Evolutionary conservation across 306 rosid species (phyloP).

Genomic region (Adenanthera pavonina): DNA sequence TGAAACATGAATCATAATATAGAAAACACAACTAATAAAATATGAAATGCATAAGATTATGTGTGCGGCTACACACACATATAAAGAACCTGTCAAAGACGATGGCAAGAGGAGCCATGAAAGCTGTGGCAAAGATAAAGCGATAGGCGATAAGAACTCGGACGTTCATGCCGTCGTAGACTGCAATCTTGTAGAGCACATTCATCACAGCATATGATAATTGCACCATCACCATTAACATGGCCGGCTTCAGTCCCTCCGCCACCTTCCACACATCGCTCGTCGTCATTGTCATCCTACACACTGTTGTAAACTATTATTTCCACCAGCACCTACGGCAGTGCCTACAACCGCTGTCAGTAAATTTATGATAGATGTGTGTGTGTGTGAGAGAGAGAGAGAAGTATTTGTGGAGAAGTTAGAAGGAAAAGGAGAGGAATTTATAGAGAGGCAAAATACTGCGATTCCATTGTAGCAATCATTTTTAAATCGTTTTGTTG

Average conservation of each 20-base stretch:
- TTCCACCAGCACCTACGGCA: too few species aligned
- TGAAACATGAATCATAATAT: too few species aligned
- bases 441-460: not conserved
- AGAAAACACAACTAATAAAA: too few species aligned
- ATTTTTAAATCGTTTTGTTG: too few species aligned
- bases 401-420: not conserved
- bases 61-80: too few species aligned
- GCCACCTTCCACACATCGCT: constrained; percentile 3
- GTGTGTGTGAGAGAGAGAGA: not conserved
- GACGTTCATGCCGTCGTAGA: constrained; percentile 65
- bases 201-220: constrained; percentile 55
- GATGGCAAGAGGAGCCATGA: constrained; percentile 65
- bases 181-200: constrained; percentile 61
- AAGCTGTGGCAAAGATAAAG: constrained; percentile 55
- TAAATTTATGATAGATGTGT: too few species aligned
- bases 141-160: constrained; percentile 67
- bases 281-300: not conserved
- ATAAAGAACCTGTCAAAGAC: constrained; percentile 51
- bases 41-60: too few species aligned
- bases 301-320: too few species aligned
- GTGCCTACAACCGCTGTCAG: too few species aligned
- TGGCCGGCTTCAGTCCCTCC: constrained; percentile 48
- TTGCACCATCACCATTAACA: constrained; percentile 61
- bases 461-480: too few species aligned
- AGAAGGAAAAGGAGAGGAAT: not conserved